Evolutionary conservation across 1,284 basidiomycete genomes (phyloP), one percentile per base, ranked within the genome.

Genomic region (Rhodotorula sp.): DNA sequence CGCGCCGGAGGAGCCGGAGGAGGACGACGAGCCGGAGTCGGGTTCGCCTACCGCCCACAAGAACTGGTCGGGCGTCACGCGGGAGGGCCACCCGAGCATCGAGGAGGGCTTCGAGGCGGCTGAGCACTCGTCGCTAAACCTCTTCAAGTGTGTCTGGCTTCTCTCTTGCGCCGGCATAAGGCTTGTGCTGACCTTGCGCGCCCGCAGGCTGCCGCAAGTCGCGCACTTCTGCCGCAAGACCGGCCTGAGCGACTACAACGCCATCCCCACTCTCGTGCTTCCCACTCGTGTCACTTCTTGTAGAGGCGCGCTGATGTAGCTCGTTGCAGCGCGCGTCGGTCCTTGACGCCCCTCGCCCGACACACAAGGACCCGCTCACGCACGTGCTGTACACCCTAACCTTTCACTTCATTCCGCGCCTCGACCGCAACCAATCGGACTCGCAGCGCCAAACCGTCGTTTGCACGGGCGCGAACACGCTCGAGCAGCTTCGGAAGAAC

Each of bases 401-500:
- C 7, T 61, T 69, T 27, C 68, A 65, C 36, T 46, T 53, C 2
- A 32, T 60, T 21, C 46, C 63, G 22, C 44, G 54, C 44, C 25
- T 21, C 17, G 34, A 25, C 6, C 27, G 41, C 34, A 27, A 32
- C 15, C 37, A 48, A 21, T 50, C 53, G 7, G 10, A n/a, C 1
- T 46, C 54, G 2, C 44, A 57, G 13, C 53, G 29, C 1, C 68
- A 69, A 32, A 53, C 46, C 8, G n/a, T 69, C 36, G 54, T 61
- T 36, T 65, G 63, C 29, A 61, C 69, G 36, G 74, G 63, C 1
- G 54, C 64, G 19, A 70, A 61, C 29, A 73, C 74, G 32, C 54
- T 73, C n/a, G 56, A 55, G 12, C 61, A 72, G n/a, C 34, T 75
- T 3, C 50, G 63, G 25, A 37, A 48, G 15, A 61, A 64, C 29